Conservation (phyloP, 495 filamentous ascomycete species). For the Penicillium dipodomyicola region DNA sequence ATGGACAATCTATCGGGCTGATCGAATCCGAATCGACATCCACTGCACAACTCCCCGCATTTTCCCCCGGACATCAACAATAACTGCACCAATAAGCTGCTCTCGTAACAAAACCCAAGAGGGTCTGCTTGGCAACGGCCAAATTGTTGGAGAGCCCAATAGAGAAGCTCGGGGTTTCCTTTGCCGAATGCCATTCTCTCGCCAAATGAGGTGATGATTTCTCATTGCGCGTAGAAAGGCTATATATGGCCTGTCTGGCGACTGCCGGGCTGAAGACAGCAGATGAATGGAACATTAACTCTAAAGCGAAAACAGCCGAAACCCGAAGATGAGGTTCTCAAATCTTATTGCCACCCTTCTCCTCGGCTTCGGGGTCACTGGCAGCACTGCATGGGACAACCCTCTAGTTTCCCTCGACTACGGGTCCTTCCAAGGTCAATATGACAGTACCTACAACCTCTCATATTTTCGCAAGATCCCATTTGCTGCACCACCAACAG, state of each 20-base stretch:
- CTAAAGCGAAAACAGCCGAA: neutral
- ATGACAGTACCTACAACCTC: conserved; percentile 50
- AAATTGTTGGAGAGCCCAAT: neutral
- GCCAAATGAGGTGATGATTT: neutral
- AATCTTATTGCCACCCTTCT: conserved; percentile 3
- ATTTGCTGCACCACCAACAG: conserved; percentile 56
- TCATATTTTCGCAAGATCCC: conserved; percentile 57
- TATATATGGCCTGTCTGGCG: conserved; percentile 12
- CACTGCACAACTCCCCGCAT: conserved; percentile 19
- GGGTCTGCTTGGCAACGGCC: neutral
- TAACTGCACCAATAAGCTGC: conserved; percentile 27
- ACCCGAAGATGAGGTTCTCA: conserved; percentile 12
- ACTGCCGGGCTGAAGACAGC: neutral
- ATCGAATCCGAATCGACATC: conserved; percentile 17
- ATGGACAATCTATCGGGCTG: conserved; percentile 14
- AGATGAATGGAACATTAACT: neutral
- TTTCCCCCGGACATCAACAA: conserved; percentile 17
- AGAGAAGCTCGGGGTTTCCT: neutral
- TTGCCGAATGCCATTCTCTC: neutral
- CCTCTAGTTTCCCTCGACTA: conserved; percentile 48
- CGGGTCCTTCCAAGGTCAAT: conserved; percentile 57
- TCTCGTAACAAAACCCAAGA: neutral
- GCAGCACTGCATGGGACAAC: conserved; percentile 21
- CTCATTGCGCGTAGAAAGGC: neutral
- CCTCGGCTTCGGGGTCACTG: conserved; percentile 9